Base-by-base conservation (phyloP, 345 rosid genomes). In the Mangifera indica region DNA sequence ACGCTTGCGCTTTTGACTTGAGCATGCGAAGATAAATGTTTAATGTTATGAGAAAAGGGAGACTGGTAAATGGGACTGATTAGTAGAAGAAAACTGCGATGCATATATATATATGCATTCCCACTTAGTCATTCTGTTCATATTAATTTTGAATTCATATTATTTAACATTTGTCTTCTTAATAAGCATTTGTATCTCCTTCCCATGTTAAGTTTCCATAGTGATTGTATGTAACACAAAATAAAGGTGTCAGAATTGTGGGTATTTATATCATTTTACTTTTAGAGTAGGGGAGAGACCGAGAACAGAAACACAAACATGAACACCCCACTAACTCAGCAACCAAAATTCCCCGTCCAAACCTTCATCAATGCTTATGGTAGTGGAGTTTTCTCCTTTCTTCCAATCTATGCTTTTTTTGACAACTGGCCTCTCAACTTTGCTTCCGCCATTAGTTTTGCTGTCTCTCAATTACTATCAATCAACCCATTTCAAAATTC, bases 371-470 rank as follows among this genome's bases (percentile, higher is more conserved):
- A 69, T 45, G 46, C 42, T 45, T 6, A 37, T 37, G 37, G 10
- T 76, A 57, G 61, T 76, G 79, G 74, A 10, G 25, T 17, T 21
- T 34, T 32, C 25, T 46, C 55, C 52, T 72, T 67, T 5, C 80
- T 72, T 72, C 32, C 9, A 72, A 72, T 67, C 32, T 67, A 72
- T 60, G 69, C 64, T 44, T 61, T 26, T 21, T 1, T 21, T 54
- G 73, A 72, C 76, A 72, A 45, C 24, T 72, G 80, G 59, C 71
- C 17, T 37, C 46, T 46, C 67, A 26, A 12, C 61, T 25, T 74
- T 65, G 34, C 17, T 60, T 60, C 14, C 10, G 18, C 60, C 26
- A 58, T 22, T 66, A 21, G n/a, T n/a, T n/a, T n/a, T n/a, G n/a
- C n/a, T n/a, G n/a, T n/a, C n/a, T n/a, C n/a, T n/a, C n/a, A n/a